phyloP scores from a whole-genome alignment of 2,329 filamentous ascomycete species.

The Atkinsonella hypoxylon region DNA sequence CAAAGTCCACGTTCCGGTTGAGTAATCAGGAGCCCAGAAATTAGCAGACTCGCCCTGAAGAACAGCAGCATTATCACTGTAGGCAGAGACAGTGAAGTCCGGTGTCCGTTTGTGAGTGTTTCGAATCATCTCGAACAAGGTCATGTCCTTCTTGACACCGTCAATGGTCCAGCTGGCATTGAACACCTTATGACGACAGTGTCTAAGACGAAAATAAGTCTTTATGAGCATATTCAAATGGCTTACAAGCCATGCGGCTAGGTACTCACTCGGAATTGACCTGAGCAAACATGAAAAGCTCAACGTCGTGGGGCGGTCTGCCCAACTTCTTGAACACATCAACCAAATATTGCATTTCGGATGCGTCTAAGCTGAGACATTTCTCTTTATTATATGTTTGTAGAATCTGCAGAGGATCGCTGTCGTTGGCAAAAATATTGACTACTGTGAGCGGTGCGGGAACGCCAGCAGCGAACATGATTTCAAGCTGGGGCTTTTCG shows the following conservation, averaged over 20 bases:
- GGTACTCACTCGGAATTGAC: slow-evolving; percentile 70
- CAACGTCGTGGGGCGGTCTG: slow-evolving; percentile 70
- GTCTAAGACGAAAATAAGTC: slow-evolving; percentile 20
- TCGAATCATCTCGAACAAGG: slow-evolving; percentile 89
- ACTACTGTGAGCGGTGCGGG: slow-evolving; percentile 59
- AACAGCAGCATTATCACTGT: slow-evolving; percentile 97
- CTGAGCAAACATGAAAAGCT: slow-evolving; percentile 98
- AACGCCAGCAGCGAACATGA: slow-evolving; percentile 65
- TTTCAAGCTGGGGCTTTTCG: slow-evolving; percentile 53
- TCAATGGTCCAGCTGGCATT: slow-evolving; percentile 96
- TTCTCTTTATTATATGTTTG: slow-evolving; percentile 73
- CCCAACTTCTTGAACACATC: slow-evolving; percentile 36
- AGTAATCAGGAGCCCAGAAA: slow-evolving; percentile 77
- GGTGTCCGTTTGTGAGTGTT: slow-evolving; percentile 83
- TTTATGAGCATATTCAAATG: not conserved
- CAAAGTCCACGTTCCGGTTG: slow-evolving; percentile 77
- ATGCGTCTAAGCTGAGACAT: slow-evolving; percentile 75
- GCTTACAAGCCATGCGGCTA: not conserved
- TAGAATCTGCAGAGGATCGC: slow-evolving; percentile 57
- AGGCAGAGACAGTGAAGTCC: slow-evolving; percentile 80
- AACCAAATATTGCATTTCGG: slow-evolving; percentile 91
- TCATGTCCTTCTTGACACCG: slow-evolving; percentile 64
- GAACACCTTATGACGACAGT: slow-evolving; percentile 80
- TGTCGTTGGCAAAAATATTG: slow-evolving; percentile 54
- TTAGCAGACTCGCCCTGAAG: slow-evolving; percentile 28